Percentiles rank a stretch among this genome's conserved stretches.
These are phyloP conservation scores for Purpureocillium lavendulum DNA, from an alignment of 2,329 filamentous ascomycete genomes.

Conservation along the genomic window DNA sequence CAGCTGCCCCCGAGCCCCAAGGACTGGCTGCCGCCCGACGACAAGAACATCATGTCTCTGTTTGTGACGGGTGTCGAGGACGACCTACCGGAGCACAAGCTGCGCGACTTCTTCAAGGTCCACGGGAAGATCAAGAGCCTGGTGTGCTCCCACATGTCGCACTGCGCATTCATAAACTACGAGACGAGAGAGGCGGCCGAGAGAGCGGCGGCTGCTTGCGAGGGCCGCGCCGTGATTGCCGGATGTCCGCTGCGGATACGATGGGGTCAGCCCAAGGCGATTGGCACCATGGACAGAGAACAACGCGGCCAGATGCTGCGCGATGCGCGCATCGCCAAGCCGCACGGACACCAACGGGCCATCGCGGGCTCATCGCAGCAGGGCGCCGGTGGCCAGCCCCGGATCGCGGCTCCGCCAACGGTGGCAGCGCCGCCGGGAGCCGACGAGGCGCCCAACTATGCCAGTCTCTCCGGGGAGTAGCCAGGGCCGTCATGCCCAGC, in stretches of 20 bases:
- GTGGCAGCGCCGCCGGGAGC: constrained; percentile 74
- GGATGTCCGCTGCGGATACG: constrained; percentile 84
- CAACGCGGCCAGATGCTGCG: constrained; percentile 72
- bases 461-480: constrained; percentile 76
- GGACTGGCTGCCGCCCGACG: constrained; percentile 78
- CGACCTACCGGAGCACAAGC: constrained; percentile 84
- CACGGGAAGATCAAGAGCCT: constrained; percentile 88
- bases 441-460: constrained; percentile 67
- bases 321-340: constrained; percentile 48
- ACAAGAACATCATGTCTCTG: constrained; percentile 81
- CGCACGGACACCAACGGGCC: constrained; percentile 13
- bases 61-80: constrained; percentile 96
- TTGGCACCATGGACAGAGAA: constrained; percentile 87
- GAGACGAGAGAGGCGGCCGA: constrained; percentile 78
- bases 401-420: constrained; percentile 14
- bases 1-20: constrained; percentile 72
- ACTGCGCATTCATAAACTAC: constrained; percentile 96
- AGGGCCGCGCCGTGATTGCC: constrained; percentile 82
- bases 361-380: constrained; percentile 30
- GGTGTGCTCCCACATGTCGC: constrained; percentile 92
- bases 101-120: constrained; percentile 82
- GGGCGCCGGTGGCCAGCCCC: constrained; percentile 20
- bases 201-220: constrained; percentile 72
- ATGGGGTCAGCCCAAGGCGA: constrained; percentile 86
- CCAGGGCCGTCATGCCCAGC: constrained; percentile 8